Evolutionary conservation across 2,329 filamentous ascomycete species (phyloP).

Genomic region (Aaosphaeria pasadenensis): DNA sequence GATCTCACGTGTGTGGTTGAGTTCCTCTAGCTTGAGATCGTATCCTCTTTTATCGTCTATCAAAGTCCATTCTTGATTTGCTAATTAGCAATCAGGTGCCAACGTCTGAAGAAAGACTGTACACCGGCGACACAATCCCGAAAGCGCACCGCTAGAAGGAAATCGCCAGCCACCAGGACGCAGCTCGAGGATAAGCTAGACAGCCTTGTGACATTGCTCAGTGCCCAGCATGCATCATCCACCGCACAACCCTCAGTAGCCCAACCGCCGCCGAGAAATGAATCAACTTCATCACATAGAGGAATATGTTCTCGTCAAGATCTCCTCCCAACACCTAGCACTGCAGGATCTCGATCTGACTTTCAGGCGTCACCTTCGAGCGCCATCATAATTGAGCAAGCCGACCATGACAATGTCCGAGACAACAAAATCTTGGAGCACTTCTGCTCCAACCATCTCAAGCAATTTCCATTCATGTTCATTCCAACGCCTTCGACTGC

Average conservation of each 20-base stretch:
- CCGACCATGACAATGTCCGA: neutral
- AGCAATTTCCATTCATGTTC: slow-evolving; percentile 10
- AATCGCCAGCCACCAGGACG: slow-evolving; percentile 5
- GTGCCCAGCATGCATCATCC: slow-evolving; percentile 6
- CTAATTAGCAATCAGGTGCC: slow-evolving; percentile 10
- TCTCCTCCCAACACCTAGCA: too few species aligned
- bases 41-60: neutral
- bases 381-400: too few species aligned
- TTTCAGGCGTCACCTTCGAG: too few species aligned
- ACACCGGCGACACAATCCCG: slow-evolving; percentile 9
- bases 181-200: slow-evolving; percentile 31
- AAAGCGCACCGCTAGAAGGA: slow-evolving; percentile 7
- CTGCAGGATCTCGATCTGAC: too few species aligned
- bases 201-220: slow-evolving; percentile 24
- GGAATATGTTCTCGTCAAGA: too few species aligned
- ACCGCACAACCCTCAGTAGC: too few species aligned
- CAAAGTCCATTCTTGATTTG: neutral
- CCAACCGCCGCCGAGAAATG: too few species aligned
- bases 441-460: slow-evolving; percentile 9
- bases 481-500: slow-evolving; percentile 4
- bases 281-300: too few species aligned
- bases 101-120: slow-evolving; percentile 17
- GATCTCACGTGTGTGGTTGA: too few species aligned
- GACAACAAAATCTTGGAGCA: slow-evolving; percentile 1
- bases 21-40: too few species aligned